Percentiles rank a stretch among this genome's conserved stretches.
Evolutionary conservation across 768 basidiomycete genomes (phyloP).

Genomic region (Imleria badia): DNA sequence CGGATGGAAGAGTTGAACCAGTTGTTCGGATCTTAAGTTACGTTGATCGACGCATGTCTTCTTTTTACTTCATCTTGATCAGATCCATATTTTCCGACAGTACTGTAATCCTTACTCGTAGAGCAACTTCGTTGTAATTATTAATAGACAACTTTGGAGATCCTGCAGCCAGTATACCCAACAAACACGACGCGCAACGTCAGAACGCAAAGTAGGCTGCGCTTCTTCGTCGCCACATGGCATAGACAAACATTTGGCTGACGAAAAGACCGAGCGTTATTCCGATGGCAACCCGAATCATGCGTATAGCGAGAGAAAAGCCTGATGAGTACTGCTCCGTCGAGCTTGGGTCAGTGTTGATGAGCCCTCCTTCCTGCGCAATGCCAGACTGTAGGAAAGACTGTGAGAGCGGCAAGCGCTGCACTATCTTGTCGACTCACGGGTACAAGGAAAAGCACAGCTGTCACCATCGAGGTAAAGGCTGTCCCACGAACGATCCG

Average conservation of each 20-base stretch:
- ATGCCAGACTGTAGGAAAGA: conserved; percentile 59
- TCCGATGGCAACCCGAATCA: conserved; percentile 83
- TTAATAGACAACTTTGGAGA: conserved; percentile 24
- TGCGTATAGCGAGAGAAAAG: conserved; percentile 75
- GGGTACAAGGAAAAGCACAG: conserved; percentile 88
- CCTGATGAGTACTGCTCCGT: conserved; percentile 66
- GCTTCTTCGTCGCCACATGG: conserved; percentile 71
- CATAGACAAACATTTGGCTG: conserved; percentile 73
- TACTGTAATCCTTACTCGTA: conserved; percentile 34
- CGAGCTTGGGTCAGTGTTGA: conserved; percentile 51
- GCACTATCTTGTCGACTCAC: conserved; percentile 45
- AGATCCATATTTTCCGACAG: conserved; percentile 19
- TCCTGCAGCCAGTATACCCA: not conserved
- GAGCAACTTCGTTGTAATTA: conserved; percentile 32
- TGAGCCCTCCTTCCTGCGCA: conserved; percentile 70
- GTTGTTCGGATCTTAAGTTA: conserved; percentile 57
- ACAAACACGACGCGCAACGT: conserved; percentile 11
- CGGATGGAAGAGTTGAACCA: conserved; percentile 86
- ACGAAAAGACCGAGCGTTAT: conserved; percentile 84
- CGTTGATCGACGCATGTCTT: conserved; percentile 17
- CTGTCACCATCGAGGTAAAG: conserved; percentile 90
- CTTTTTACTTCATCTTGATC: conserved; percentile 16
- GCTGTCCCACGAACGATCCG: conserved; percentile 75
- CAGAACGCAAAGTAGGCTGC: conserved; percentile 75
- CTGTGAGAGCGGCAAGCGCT: conserved; percentile 12